Percentiles rank a stretch among this genome's conserved stretches.
phyloP scores from a whole-genome alignment of 495 filamentous ascomycete species.

The Pseudomonodictys pantanalensis region DNA sequence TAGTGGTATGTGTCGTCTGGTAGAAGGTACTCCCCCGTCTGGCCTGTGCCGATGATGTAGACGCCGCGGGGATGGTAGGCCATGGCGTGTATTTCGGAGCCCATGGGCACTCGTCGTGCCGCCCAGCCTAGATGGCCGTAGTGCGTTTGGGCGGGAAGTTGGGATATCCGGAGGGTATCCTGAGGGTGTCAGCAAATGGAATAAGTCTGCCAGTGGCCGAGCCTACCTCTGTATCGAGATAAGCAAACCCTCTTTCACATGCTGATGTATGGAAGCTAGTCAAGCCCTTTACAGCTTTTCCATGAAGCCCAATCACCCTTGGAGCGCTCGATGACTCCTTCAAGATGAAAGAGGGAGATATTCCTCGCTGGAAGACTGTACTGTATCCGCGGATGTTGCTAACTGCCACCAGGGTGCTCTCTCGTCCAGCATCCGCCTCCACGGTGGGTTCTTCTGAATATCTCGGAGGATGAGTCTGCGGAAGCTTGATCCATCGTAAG shows the following conservation, averaged over 20 bases:
- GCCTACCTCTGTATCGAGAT: constrained; percentile 59
- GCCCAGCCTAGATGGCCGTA: constrained; percentile 70
- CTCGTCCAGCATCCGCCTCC: constrained; percentile 44
- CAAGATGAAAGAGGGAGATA: constrained; percentile 73
- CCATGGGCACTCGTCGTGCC: constrained; percentile 63
- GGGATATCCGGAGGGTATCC: constrained; percentile 63
- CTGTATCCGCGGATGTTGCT: constrained; percentile 69
- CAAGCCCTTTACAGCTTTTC: constrained; percentile 61
- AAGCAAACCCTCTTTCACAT: constrained; percentile 79
- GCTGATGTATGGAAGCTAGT: constrained; percentile 67
- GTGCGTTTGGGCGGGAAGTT: constrained; percentile 60
- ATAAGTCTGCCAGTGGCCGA: background rate
- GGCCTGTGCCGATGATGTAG: constrained; percentile 73
- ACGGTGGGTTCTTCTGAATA: constrained; percentile 45
- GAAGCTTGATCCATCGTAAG: constrained; percentile 74
- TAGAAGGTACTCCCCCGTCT: constrained; percentile 67
- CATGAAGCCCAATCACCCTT: constrained; percentile 67
- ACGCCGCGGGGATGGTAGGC: constrained; percentile 71
- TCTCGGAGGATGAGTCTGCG: constrained; percentile 58
- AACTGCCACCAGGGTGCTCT: constrained; percentile 58
- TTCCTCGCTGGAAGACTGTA: constrained; percentile 75
- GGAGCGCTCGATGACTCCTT: constrained; percentile 73
- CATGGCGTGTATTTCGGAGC: constrained; percentile 67
- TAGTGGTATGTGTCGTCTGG: constrained; percentile 78
- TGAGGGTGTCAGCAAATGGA: constrained; percentile 30